Evolutionary conservation across 2,329 filamentous ascomycete species (phyloP), one percentile per base, ranked within the genome.

Genomic region (Sclerotiophoma versabilis): DNA sequence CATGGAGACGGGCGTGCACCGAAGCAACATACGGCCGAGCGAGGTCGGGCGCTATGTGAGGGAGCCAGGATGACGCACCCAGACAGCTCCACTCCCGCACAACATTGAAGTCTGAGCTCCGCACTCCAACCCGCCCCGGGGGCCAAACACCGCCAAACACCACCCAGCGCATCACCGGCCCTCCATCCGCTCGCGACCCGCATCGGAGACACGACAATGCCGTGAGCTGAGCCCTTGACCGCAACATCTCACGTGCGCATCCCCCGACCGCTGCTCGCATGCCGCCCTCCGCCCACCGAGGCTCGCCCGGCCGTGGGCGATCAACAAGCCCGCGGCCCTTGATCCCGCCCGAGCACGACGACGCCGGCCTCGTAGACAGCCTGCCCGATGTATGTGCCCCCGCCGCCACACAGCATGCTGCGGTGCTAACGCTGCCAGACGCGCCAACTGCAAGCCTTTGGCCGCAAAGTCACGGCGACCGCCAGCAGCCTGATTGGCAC

Each of bases 401-500:
- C 38, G 27, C 25, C 29, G 22, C 26, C 22, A 27, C 33, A 14
- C 37, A 12, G 3, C 23, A 42, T 10, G 14, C 17, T 10, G 49
- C 44, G 50, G 56, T 62, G 59, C 63, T 70, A 57, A 70, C 54
- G 30, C 33, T 29, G 45, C 37, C 64, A 96, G 92, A 87, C 91
- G 49, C 89, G 92, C 68, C 91, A 95, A 62, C 81, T 98, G 66
- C 93, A 97, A 79, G 90, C 91, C 49, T 97, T 99, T 77, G 87
- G 92, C 64, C 88, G 93, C 72, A 99, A 97, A 78, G 92, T 98
- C 59, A 95, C 93, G 25, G 92, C 92, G 23, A 98, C 95, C 17
- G 95, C 95, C 51, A 91, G 87, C 69, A 92, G 96, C 75, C 83
- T 99, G 64, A 96, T 98, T 69, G 88, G 72, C 55, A 77, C 76